These are phyloP conservation scores for Rubroshorea leprosula DNA, from an alignment of 345 rosid genomes.

Conservation along the genomic window DNA sequence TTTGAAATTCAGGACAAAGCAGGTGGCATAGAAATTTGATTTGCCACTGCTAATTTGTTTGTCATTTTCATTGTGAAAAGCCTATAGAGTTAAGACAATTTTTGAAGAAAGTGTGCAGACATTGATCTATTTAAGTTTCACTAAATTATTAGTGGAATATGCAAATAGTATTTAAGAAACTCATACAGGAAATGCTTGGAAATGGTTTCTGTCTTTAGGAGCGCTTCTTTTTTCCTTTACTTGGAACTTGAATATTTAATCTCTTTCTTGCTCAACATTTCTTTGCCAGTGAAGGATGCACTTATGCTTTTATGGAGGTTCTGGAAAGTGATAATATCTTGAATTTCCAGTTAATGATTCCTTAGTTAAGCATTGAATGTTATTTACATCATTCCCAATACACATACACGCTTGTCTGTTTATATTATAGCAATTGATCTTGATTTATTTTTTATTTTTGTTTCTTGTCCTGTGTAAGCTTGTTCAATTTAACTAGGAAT, in stretches of 20 bases:
- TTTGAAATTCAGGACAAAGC: too few relatives aligned
- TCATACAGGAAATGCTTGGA: neutral
- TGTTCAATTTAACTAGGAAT: neutral
- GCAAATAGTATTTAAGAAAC: neutral
- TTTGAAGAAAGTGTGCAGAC: too few relatives aligned
- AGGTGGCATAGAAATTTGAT: too few relatives aligned
- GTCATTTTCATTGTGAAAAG: too few relatives aligned
- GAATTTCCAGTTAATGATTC: neutral
- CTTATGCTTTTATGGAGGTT: neutral
- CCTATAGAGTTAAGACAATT: too few relatives aligned
- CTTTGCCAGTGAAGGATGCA: too few relatives aligned
- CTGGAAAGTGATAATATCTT: neutral
- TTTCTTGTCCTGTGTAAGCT: neutral
- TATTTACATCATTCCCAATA: neutral
- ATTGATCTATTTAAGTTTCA: too few relatives aligned
- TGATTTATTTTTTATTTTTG: conserved; percentile 9
- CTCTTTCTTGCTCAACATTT: too few relatives aligned
- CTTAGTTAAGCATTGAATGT: neutral
- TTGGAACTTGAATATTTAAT: neutral
- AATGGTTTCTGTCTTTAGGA: neutral
- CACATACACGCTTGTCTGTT: neutral
- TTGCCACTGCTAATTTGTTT: too few relatives aligned
- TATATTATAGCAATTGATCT: neutral
- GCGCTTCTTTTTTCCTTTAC: neutral
- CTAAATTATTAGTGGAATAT: neutral